Evolutionary conservation across 2,329 filamentous ascomycete species (phyloP).

Genomic region (Alternaria infectoria): DNA sequence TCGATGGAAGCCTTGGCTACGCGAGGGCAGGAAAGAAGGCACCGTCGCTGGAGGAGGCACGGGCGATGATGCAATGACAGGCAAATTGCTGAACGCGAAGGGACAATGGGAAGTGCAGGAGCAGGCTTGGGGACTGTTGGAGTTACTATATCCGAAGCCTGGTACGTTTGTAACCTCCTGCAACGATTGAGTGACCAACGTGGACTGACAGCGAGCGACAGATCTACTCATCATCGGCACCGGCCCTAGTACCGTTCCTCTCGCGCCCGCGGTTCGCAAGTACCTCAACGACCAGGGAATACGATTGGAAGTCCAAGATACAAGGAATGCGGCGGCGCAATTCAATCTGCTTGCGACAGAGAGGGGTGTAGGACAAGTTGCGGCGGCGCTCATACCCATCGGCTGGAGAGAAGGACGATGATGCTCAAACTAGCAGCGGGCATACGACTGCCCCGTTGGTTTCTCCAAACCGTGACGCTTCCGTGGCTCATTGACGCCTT

Average conservation of each 20-base stretch:
- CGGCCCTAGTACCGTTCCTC: conserved; percentile 74
- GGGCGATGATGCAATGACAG: conserved; percentile 45
- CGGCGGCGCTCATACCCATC: conserved; percentile 84
- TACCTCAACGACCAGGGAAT: conserved; percentile 80
- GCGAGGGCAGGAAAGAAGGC: conserved; percentile 44
- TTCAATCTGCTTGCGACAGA: conserved; percentile 97
- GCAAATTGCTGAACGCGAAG: conserved; percentile 71
- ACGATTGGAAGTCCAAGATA: conserved; percentile 87
- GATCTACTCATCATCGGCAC: conserved; percentile 91
- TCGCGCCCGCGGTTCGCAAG: conserved; percentile 75
- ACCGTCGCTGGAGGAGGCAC: conserved; percentile 21
- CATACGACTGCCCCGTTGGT: neutral
- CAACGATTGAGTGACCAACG: neutral
- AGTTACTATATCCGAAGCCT: conserved; percentile 84
- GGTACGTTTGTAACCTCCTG: conserved; percentile 61
- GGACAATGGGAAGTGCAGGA: conserved; percentile 80
- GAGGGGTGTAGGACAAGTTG: conserved; percentile 81
- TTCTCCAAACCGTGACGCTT: neutral
- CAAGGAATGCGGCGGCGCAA: conserved; percentile 89
- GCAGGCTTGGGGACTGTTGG: conserved; percentile 76
- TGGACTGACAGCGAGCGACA: conserved; percentile 44
- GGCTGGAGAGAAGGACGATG: conserved; percentile 70
- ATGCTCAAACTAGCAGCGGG: neutral
- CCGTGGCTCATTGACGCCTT: neutral
- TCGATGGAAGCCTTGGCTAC: conserved; percentile 82